These are phyloP conservation scores for Coniella vitis DNA, from an alignment of 2,329 filamentous ascomycete species.

Conservation along the genomic window DNA sequence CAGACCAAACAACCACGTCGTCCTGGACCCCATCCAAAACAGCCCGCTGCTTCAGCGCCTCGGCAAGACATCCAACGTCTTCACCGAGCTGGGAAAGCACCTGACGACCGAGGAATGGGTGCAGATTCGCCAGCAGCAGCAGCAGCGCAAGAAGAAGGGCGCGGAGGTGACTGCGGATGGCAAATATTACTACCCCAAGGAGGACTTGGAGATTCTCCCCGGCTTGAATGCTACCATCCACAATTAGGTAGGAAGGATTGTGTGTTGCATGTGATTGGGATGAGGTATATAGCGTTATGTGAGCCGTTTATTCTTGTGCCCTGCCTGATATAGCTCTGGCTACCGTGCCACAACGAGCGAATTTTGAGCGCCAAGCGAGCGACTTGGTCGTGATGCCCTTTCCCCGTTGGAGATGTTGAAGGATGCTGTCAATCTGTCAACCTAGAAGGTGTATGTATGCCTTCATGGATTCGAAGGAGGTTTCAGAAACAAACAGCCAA, in stretches of 20 bases:
- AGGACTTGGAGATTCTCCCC: slow-evolving; percentile 35
- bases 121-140: slow-evolving; percentile 32
- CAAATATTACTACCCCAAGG: slow-evolving; percentile 27
- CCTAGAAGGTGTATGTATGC: no score
- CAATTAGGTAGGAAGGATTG: slow-evolving; percentile 19
- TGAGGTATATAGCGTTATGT: no score
- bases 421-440: no score
- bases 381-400: no score
- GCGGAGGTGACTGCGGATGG: slow-evolving; percentile 30
- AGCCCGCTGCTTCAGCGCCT: slow-evolving; percentile 30
- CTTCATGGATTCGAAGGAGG: no score
- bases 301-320: no score
- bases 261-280: no score
- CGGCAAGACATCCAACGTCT: slow-evolving; percentile 29
- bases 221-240: slow-evolving; percentile 33
- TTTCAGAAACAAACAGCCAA: no score
- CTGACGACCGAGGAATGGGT: slow-evolving; percentile 35
- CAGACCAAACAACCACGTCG: slow-evolving; percentile 34
- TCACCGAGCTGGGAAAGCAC: slow-evolving; percentile 33
- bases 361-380: no score
- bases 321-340: no score
- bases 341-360: no score
- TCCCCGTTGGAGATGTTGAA: no score
- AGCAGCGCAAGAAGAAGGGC: slow-evolving; percentile 29
- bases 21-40: slow-evolving; percentile 30